Base-by-base conservation (phyloP, 192 early-diverging fungal species). In the Podila clonocystis region DNA sequence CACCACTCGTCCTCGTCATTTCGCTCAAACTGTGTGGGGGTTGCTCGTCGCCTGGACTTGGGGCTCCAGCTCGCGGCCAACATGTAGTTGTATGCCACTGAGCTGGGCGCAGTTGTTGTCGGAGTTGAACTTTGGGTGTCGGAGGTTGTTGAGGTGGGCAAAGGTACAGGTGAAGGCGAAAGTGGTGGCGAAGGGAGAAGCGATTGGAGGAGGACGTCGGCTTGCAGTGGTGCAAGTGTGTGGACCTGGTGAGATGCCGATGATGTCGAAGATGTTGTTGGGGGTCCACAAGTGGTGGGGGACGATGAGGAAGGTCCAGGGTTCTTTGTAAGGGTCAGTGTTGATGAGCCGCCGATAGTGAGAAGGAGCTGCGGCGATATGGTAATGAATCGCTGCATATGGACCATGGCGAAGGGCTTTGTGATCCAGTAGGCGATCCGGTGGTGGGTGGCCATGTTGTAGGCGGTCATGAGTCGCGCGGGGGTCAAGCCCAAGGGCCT, bases 31-130 rank as follows among this genome's bases (percentile, higher is more conserved):
- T 11, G n/a, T 58, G 52, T 29, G 26, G 70, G 13, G 3, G n/a
- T 41, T 70, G 45, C 29, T 50, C 70, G 63, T 17, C 65, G 64
- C 12, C 70, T 13, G 2, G 70, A 49, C 28, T 79, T 79, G 2
- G 75, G 75, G n/a, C 70, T 68, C 75, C 75, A 78, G 28, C 75
- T 78, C 6, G 75, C 75, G 0, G 75, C 75, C 11, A 78, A 30
- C 9, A 78, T 58, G 52, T 78, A 78, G 59, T 78, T 78, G 75
- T 52, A 78, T 3, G 75, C 63, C 50, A 78, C 65, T 5, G 67
- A 58, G 38, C 59, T 66, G n/a, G 50, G 50, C 19, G 50, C 15
- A 26, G 17, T 50, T 31, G 38, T 58, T 15, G 67, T 22, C 19
- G 62, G 38, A 19, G n/a, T 63, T 48, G 24, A 24, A 30, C 30